Evolutionary conservation across 2,329 filamentous ascomycete genomes (phyloP).

Genomic region (Colletotrichum musicola): DNA sequence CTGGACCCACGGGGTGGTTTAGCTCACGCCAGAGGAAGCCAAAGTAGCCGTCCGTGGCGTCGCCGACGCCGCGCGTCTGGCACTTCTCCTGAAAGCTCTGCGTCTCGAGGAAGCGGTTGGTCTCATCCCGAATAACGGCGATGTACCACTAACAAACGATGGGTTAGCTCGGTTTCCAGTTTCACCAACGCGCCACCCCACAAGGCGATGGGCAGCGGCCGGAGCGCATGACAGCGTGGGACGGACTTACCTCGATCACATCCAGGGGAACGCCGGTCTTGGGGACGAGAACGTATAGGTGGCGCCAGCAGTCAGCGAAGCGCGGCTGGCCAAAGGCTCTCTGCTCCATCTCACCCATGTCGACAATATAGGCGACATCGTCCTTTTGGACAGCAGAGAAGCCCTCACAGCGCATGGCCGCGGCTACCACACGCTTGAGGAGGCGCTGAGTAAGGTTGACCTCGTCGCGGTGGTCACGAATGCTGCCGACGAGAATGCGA

Average conservation of each 20-base stretch:
- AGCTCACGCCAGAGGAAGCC: slow-evolving; percentile 66
- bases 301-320: slow-evolving; percentile 62
- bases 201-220: background rate
- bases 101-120: slow-evolving; percentile 54
- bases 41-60: slow-evolving; percentile 59
- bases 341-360: slow-evolving; percentile 51
- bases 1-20: slow-evolving; percentile 53
- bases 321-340: slow-evolving; percentile 61
- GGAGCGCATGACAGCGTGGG: background rate
- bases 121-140: slow-evolving; percentile 65
- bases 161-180: slow-evolving; percentile 36
- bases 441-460: slow-evolving; percentile 66
- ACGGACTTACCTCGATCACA: slow-evolving; percentile 64
- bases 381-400: slow-evolving; percentile 74
- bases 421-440: slow-evolving; percentile 63
- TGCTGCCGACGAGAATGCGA: slow-evolving; percentile 17
- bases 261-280: slow-evolving; percentile 64
- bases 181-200: background rate
- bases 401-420: slow-evolving; percentile 69
- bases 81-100: slow-evolving; percentile 58
- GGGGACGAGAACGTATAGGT: slow-evolving; percentile 64
- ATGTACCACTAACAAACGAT: slow-evolving; percentile 65
- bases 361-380: slow-evolving; percentile 62
- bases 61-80: slow-evolving; percentile 49
- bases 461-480: slow-evolving; percentile 51